Base-by-base conservation (phyloP, 202 grass and related monocot species). In the Schoenoplectus triqueter region DNA sequence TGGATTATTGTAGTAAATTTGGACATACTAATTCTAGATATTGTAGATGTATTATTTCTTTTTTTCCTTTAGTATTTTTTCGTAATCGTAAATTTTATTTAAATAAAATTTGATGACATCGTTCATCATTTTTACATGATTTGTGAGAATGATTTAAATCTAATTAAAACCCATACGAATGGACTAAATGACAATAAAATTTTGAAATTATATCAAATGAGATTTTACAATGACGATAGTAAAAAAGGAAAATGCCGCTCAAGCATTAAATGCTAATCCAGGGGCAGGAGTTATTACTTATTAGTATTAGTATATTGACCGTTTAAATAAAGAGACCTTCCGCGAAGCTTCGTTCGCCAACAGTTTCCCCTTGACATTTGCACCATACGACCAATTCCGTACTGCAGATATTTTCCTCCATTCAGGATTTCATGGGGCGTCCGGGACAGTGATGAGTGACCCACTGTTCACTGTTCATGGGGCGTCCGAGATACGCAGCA, bases 341-440 rank as follows among this genome's bases (percentile, higher is more conserved):
- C 64, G 52, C 6, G 81, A 83, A 68, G 54, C 54, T 83, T 83
- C 63, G 0, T 54, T 9, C 19, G 51, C 47, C 81, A 68, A 83
- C 81, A 68, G 10, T 68, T 68, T 10, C 20, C 48, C 7, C 48
- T 69, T 70, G 81, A 83, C 81, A 55, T 70, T 44, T n/a, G 22
- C n/a, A 69, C 64, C 49, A 2, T 51, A 42, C 41, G 46, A 83
- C 64, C 80, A n/a, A 68, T 6, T 56, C 64, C 11, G 10, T 6
- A 83, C 41, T 19, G 5, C 10, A 44, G 56, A 81, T 81, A n/a
- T 64, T 46, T 40, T 21, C 41, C n/a, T 76, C 1, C 69, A 54
- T 20, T 39, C 49, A 19, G 11, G 56, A 15, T 31, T 31, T 31
- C 31, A 31, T 56, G 0, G 73, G 10, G 3, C 6, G 10, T n/a